Conservation (phyloP, 2,329 filamentous ascomycete genomes). For the Exophiala bonariae region DNA sequence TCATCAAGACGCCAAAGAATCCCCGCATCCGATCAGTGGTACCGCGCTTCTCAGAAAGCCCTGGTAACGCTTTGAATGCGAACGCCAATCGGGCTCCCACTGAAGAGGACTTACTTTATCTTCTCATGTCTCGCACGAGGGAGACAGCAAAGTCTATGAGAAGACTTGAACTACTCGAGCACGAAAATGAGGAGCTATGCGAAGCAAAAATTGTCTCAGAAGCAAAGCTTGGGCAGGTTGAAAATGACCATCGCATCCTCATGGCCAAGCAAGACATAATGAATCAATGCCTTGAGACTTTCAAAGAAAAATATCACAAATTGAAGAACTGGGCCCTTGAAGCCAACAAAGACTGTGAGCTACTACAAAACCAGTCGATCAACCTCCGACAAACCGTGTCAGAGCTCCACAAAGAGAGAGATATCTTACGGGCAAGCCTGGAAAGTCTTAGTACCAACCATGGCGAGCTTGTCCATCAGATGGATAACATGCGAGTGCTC, state of each 20-base stretch:
- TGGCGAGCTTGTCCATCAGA: not conserved
- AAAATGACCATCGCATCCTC: slow-evolving; percentile 4
- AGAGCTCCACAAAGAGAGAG: slow-evolving; percentile 10
- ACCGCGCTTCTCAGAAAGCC: not conserved
- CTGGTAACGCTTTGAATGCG: too few relatives aligned
- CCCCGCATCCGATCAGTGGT: not conserved
- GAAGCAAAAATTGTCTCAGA: slow-evolving; percentile 6
- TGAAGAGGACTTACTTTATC: slow-evolving; percentile 24
- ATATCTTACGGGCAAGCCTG: slow-evolving; percentile 12
- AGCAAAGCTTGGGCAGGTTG: slow-evolving; percentile 8
- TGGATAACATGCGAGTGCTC: slow-evolving; percentile 6
- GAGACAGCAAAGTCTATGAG: slow-evolving; percentile 5
- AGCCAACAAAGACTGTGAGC: slow-evolving; percentile 20
- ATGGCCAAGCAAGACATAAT: slow-evolving; percentile 5
- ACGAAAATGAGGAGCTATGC: slow-evolving; percentile 7
- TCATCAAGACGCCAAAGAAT: too few relatives aligned
- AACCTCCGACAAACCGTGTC: slow-evolving; percentile 4
- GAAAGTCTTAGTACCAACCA: slow-evolving; percentile 2
- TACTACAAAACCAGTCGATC: slow-evolving; percentile 11
- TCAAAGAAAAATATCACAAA: slow-evolving; percentile 24
- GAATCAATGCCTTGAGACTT: slow-evolving; percentile 2
- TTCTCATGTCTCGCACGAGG: slow-evolving; percentile 21
- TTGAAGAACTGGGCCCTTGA: slow-evolving; percentile 26
- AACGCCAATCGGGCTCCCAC: slow-evolving; percentile 10
- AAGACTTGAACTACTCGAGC: slow-evolving; percentile 9